These are phyloP conservation scores for Boletus eberwhitei DNA, from an alignment of 768 basidiomycete species.

Conservation along the genomic window DNA sequence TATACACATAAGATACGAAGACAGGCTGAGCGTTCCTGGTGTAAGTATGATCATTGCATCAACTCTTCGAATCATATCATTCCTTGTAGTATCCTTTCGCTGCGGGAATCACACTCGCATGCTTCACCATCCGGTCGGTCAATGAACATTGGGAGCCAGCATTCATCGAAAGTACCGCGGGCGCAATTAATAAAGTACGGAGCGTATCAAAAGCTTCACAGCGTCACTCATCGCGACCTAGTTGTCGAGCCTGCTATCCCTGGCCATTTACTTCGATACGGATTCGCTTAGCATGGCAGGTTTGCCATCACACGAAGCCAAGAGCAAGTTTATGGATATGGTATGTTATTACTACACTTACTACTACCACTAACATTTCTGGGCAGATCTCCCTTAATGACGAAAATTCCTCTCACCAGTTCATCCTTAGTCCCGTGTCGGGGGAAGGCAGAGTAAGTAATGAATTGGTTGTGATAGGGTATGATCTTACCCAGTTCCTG, in stretches of 20 bases:
- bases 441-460: constrained; percentile 82
- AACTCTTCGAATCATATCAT: background rate
- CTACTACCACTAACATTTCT: background rate
- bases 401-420: constrained; percentile 63
- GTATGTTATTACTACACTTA: constrained; percentile 35
- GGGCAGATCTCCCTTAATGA: constrained; percentile 51
- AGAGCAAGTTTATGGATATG: constrained; percentile 71
- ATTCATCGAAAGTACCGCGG: constrained; percentile 87
- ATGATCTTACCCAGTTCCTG: background rate
- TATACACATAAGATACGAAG: constrained; percentile 95
- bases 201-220: background rate
- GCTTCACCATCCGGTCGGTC: constrained; percentile 87
- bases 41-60: constrained; percentile 44
- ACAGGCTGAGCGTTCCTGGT: constrained; percentile 88
- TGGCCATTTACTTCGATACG: constrained; percentile 94
- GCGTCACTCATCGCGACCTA: constrained; percentile 29
- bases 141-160: constrained; percentile 84
- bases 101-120: constrained; percentile 81
- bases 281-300: constrained; percentile 80
- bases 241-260: constrained; percentile 82
- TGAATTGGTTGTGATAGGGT: background rate
- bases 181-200: constrained; percentile 83
- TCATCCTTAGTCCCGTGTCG: constrained; percentile 91
- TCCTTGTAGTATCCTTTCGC: constrained; percentile 83
- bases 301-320: constrained; percentile 57